Conservation (phyloP, 768 basidiomycete genomes). For the Auriscalpium orientale region DNA sequence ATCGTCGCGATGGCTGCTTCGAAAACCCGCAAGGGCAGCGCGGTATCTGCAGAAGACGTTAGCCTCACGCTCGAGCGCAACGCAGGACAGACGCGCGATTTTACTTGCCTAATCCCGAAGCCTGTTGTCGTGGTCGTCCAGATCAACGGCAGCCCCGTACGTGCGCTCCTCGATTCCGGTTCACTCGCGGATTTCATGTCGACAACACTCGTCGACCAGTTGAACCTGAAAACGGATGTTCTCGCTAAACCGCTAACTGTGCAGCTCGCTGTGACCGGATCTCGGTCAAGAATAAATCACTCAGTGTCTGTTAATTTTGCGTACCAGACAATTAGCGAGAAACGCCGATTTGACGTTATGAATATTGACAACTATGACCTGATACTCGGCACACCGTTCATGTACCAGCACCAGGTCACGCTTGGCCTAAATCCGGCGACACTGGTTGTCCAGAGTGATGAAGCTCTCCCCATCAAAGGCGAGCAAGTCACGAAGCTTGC, state of each 20-base stretch:
- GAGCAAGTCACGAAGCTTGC: neutral
- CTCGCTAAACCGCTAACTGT: slow-evolving; percentile 27
- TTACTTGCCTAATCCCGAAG: slow-evolving; percentile 1
- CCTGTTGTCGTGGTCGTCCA: slow-evolving; percentile 5
- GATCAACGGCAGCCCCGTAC: slow-evolving; percentile 15
- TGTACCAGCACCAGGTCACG: slow-evolving; percentile 17
- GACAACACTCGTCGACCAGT: slow-evolving; percentile 20
- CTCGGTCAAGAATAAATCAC: slow-evolving; percentile 29
- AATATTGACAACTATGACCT: slow-evolving; percentile 23
- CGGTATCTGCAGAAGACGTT: neutral
- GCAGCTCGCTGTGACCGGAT: slow-evolving; percentile 36
- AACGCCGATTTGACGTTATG: slow-evolving; percentile 17
- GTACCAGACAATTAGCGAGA: slow-evolving; percentile 29
- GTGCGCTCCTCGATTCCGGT: slow-evolving; percentile 19
- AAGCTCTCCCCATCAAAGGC: neutral
- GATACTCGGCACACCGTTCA: slow-evolving; percentile 27
- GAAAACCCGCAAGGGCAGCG: neutral
- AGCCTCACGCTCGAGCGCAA: neutral
- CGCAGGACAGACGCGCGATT: neutral
- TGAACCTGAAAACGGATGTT: slow-evolving; percentile 15
- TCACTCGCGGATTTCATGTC: slow-evolving; percentile 27
- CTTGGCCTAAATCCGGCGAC: neutral
- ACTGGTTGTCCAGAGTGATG: neutral
- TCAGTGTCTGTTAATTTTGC: slow-evolving; percentile 17
- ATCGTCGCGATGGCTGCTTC: too few species aligned